phyloP scores from a whole-genome alignment of 2,329 filamentous ascomycete genomes.

The Furcasterigmium furcatum region DNA sequence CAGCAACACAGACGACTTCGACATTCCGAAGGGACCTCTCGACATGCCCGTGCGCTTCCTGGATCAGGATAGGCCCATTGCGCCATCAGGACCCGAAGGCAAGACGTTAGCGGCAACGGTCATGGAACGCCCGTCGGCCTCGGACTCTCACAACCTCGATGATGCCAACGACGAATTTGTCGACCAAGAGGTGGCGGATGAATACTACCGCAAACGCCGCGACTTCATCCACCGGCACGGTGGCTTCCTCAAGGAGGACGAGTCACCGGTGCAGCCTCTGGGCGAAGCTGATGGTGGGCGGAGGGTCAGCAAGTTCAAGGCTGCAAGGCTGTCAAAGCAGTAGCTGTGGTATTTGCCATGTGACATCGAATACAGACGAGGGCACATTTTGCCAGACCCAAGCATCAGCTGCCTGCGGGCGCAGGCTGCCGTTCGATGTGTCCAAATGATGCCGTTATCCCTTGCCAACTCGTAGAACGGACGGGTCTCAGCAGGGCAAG shows the following conservation, averaged over 20 bases:
- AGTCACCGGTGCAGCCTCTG: conserved; percentile 63
- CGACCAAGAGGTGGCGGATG: conserved; percentile 72
- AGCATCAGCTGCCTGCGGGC: not conserved
- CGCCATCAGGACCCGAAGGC: conserved; percentile 47
- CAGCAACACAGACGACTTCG: conserved; percentile 8
- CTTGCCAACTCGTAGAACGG: no score
- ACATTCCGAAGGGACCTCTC: conserved; percentile 36
- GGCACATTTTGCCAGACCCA: not conserved
- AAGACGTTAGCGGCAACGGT: conserved; percentile 57
- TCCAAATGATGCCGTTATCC: no score
- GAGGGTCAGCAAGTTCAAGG: conserved; percentile 71
- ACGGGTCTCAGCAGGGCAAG: no score
- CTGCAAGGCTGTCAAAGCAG: conserved; percentile 58
- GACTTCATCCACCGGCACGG: conserved; percentile 79
- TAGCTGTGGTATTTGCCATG: conserved; percentile 26
- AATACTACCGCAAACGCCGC: conserved; percentile 82
- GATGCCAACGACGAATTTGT: conserved; percentile 59
- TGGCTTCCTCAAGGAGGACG: conserved; percentile 73
- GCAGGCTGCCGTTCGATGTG: no score
- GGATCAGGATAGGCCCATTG: conserved; percentile 29
- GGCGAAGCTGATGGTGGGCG: conserved; percentile 63
- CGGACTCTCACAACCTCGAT: conserved; percentile 18
- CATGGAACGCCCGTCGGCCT: conserved; percentile 47
- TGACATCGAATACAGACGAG: conserved; percentile 13
- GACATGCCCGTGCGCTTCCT: conserved; percentile 38